Conservation (phyloP, 768 basidiomycete genomes). For the Russula ochroleuca region DNA sequence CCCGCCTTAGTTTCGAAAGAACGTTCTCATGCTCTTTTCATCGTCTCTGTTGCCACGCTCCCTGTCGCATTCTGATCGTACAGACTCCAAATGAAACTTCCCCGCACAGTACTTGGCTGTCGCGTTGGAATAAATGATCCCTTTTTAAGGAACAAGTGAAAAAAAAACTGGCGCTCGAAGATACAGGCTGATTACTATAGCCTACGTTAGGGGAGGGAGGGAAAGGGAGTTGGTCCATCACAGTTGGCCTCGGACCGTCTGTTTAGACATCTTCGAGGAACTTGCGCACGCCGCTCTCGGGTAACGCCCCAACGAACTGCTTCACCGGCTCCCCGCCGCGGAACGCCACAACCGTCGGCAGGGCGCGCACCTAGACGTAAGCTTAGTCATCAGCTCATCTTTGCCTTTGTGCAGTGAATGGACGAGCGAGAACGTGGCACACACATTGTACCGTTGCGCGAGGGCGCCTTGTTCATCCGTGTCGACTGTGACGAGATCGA, state of each 20-base stretch:
- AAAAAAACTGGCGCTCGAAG: background rate
- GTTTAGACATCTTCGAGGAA: slow-evolving; percentile 30
- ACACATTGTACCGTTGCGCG: slow-evolving; percentile 49
- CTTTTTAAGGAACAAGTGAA: background rate
- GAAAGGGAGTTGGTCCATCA: background rate
- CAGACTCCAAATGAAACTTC: slow-evolving; percentile 7
- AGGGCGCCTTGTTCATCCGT: slow-evolving; percentile 52
- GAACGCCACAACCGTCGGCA: slow-evolving; percentile 83
- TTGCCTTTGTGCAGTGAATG: background rate
- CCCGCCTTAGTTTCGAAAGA: background rate
- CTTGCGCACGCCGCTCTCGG: slow-evolving; percentile 31
- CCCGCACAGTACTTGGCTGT: background rate
- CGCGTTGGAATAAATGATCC: background rate
- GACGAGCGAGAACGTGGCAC: slow-evolving; percentile 5
- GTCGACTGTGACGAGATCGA: slow-evolving; percentile 74
- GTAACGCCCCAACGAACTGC: slow-evolving; percentile 51
- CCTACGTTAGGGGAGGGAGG: background rate
- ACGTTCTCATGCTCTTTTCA: background rate
- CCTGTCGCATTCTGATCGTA: background rate
- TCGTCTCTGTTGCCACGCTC: slow-evolving; percentile 8
- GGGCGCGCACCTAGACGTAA: slow-evolving; percentile 51
- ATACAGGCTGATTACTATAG: background rate
- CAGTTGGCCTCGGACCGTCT: background rate
- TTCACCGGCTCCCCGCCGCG: slow-evolving; percentile 53
- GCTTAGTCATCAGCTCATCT: background rate